These are phyloP conservation scores for Phytophthora colocasiae DNA, from an alignment of 352 stramenopile species.

Conservation along the genomic window DNA sequence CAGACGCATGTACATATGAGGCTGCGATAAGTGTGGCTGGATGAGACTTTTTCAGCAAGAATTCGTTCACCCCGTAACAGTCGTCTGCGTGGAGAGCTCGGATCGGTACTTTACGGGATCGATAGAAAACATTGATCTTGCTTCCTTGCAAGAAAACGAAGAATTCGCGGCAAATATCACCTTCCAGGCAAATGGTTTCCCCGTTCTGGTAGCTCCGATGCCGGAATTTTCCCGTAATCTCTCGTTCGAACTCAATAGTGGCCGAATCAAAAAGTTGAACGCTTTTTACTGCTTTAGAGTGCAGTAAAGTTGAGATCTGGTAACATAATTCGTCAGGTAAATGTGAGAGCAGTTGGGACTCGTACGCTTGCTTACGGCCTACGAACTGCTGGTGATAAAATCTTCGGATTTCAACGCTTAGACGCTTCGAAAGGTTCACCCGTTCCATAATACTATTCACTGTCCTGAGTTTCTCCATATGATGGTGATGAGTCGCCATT, in stretches of 20 bases:
- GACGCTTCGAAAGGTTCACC: slow-evolving; percentile 51
- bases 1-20: slow-evolving; percentile 54
- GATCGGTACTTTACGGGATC: slow-evolving; percentile 23
- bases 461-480: slow-evolving; percentile 68
- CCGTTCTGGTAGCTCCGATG: slow-evolving; percentile 67
- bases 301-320: slow-evolving; percentile 68
- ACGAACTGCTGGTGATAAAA: slow-evolving; percentile 81
- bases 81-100: slow-evolving; percentile 54
- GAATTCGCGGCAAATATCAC: slow-evolving; percentile 69
- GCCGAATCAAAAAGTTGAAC: slow-evolving; percentile 66
- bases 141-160: slow-evolving; percentile 64
- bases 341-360: slow-evolving; percentile 60
- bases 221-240: slow-evolving; percentile 75
- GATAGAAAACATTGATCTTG: slow-evolving; percentile 67
- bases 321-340: slow-evolving; percentile 70
- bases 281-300: slow-evolving; percentile 64
- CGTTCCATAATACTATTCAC: slow-evolving; percentile 65
- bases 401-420: slow-evolving; percentile 39
- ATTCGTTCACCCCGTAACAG: slow-evolving; percentile 66
- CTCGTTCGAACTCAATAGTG: slow-evolving; percentile 50
- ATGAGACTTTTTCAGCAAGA: slow-evolving; percentile 59
- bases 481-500: slow-evolving; percentile 53
- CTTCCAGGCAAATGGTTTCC: slow-evolving; percentile 62
- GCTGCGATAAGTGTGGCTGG: slow-evolving; percentile 47
- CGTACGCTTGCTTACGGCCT: slow-evolving; percentile 65